Percentiles rank a stretch among this genome's conserved stretches.
These are phyloP conservation scores for Aureobasidium melanogenum DNA, from an alignment of 2,329 filamentous ascomycete genomes.

Conservation along the genomic window DNA sequence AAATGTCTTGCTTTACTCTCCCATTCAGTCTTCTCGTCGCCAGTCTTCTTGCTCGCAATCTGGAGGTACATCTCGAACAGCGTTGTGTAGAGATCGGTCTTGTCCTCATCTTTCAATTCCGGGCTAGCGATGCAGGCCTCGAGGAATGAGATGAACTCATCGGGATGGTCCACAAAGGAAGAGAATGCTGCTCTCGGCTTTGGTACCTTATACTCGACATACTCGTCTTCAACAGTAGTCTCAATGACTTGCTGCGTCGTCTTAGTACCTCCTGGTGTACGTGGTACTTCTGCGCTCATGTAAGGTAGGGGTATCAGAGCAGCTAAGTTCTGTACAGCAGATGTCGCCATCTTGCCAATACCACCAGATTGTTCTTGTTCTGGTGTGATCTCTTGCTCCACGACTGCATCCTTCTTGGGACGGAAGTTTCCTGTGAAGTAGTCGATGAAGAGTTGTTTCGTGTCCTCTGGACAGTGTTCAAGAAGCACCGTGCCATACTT, in stretches of 20 bases:
- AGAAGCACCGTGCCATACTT: constrained; percentile 90
- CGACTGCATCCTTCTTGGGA: constrained; percentile 57
- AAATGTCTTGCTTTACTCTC: constrained; percentile 83
- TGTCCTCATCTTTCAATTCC: constrained; percentile 63
- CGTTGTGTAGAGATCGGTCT: constrained; percentile 83
- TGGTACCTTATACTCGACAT: constrained; percentile 63
- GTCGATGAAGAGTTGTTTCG: constrained; percentile 82
- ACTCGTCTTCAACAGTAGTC: constrained; percentile 43
- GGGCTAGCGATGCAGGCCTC: constrained; percentile 75
- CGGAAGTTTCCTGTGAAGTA: constrained; percentile 85
- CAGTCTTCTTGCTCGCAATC: constrained; percentile 69
- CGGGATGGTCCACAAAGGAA: constrained; percentile 87
- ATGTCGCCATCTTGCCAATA: constrained; percentile 48
- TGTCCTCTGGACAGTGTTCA: constrained; percentile 72
- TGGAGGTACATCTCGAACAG: constrained; percentile 97
- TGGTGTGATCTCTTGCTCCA: constrained; percentile 39
- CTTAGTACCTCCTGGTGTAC: constrained; percentile 43
- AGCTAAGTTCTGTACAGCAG: constrained; percentile 76
- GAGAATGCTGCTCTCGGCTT: constrained; percentile 87
- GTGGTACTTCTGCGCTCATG: constrained; percentile 57
- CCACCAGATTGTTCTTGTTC: constrained; percentile 31
- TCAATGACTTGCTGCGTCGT: constrained; percentile 47
- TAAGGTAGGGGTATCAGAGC: constrained; percentile 78
- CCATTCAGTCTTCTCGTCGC: constrained; percentile 67
- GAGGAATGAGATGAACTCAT: constrained; percentile 85